Evolutionary conservation across 257 asterid genomes (phyloP).

Genomic region (Coffea eugenioides): DNA sequence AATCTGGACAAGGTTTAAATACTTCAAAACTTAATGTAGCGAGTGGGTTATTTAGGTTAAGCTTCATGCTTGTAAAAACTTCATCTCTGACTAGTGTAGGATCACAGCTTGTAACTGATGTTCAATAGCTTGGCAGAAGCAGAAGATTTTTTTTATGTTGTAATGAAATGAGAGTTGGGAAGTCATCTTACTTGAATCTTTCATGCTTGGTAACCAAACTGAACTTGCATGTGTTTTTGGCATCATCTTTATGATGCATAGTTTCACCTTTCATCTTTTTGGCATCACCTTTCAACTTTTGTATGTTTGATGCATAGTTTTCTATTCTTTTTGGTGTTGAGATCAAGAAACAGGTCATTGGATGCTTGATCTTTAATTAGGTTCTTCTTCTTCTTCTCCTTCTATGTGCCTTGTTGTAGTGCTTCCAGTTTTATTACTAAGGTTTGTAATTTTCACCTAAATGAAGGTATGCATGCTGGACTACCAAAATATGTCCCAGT

Average conservation of each 20-base stretch:
- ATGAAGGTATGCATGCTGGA: constrained; percentile 89
- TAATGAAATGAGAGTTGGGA: neutral
- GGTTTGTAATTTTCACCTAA: neutral
- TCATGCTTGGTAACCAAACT: neutral
- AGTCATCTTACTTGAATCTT: neutral
- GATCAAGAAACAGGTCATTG: neutral
- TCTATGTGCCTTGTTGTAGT: neutral
- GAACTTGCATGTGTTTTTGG: neutral
- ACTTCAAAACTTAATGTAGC: neutral
- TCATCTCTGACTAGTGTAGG: neutral
- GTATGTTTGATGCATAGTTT: neutral
- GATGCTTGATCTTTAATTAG: neutral
- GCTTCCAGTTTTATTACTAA: neutral
- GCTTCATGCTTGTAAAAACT: neutral
- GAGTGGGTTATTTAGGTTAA: neutral
- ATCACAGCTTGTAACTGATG: neutral
- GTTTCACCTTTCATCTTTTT: neutral
- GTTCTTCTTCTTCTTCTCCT: neutral
- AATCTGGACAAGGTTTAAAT: neutral
- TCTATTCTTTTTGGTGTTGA: too few species aligned
- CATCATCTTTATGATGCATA: neutral
- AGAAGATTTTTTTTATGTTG: neutral
- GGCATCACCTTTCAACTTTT: neutral
- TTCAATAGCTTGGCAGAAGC: neutral
- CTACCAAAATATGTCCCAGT: constrained; percentile 83